Evolutionary conservation across 75 land plant genomes (phyloP).

Genomic region (Chamaecyparis obtusa): DNA sequence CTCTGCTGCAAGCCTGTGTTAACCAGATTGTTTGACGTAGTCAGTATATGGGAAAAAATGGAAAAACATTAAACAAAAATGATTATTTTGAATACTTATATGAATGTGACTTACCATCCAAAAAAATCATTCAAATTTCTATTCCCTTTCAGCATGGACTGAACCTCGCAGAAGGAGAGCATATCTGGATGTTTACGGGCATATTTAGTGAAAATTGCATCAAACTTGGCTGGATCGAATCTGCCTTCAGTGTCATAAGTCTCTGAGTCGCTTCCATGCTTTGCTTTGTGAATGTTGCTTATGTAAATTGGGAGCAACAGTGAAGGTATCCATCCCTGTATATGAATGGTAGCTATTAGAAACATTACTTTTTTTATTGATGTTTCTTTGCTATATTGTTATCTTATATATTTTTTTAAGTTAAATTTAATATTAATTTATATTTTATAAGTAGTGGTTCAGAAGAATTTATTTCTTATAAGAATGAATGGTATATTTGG

Average conservation of each 20-base stretch:
- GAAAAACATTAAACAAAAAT: neutral
- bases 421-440: too few species aligned
- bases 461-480: too few species aligned
- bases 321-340: slow-evolving; percentile 37
- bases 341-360: too few species aligned
- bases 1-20: slow-evolving; percentile 48
- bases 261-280: slow-evolving; percentile 70
- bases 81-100: neutral
- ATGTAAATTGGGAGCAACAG: slow-evolving; percentile 53
- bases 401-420: too few species aligned
- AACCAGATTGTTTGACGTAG: neutral
- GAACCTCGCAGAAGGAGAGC: slow-evolving; percentile 24
- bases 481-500: too few species aligned
- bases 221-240: slow-evolving; percentile 40
- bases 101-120: slow-evolving; percentile 16
- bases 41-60: neutral
- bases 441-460: too few species aligned
- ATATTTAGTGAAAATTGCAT: slow-evolving; percentile 38
- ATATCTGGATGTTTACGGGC: slow-evolving; percentile 21
- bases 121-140: slow-evolving; percentile 22
- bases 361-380: too few species aligned
- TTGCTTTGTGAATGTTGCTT: slow-evolving; percentile 51
- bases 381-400: too few species aligned
- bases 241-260: slow-evolving; percentile 64
- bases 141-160: slow-evolving; percentile 23